These are phyloP conservation scores for Crucibulum laeve DNA, from an alignment of 768 basidiomycete genomes.

Conservation along the genomic window DNA sequence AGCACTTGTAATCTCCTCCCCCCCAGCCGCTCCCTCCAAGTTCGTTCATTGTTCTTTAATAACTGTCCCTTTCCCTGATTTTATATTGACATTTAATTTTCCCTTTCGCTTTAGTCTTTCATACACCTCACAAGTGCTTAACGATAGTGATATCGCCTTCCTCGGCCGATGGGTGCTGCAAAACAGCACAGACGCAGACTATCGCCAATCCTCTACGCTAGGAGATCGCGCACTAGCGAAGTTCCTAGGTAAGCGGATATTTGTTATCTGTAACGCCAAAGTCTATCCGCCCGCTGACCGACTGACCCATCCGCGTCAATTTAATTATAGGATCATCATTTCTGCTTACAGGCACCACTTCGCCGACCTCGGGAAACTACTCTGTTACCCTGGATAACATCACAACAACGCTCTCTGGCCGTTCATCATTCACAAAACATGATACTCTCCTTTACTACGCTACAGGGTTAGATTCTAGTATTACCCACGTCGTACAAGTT, in stretches of 20 bases:
- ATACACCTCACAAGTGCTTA: slow-evolving; percentile 19
- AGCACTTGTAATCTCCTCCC: slow-evolving; percentile 49
- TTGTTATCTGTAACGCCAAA: not conserved
- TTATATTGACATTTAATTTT: too few species aligned
- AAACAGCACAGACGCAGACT: slow-evolving; percentile 11
- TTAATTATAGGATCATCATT: slow-evolving; percentile 52
- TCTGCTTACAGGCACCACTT: slow-evolving; percentile 54
- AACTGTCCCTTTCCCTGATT: too few species aligned
- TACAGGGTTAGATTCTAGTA: slow-evolving; percentile 50
- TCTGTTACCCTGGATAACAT: slow-evolving; percentile 42
- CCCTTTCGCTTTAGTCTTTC: not conserved
- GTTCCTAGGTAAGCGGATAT: slow-evolving; percentile 43
- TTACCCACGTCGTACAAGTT: slow-evolving; percentile 47
- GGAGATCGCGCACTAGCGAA: slow-evolving; percentile 39
- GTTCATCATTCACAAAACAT: slow-evolving; percentile 47
- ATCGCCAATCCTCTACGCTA: slow-evolving; percentile 25
- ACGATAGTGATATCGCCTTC: slow-evolving; percentile 46
- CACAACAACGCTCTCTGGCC: slow-evolving; percentile 42
- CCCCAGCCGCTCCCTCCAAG: too few species aligned
- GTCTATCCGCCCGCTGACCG: not conserved
- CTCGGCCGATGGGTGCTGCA: slow-evolving; percentile 51
- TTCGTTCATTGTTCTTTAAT: too few species aligned
- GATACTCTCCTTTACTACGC: slow-evolving; percentile 60
- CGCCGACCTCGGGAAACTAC: slow-evolving; percentile 53
- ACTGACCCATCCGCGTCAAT: not conserved